Conservation (phyloP, 179 eudicot genomes). For the Silene noctiflora region DNA sequence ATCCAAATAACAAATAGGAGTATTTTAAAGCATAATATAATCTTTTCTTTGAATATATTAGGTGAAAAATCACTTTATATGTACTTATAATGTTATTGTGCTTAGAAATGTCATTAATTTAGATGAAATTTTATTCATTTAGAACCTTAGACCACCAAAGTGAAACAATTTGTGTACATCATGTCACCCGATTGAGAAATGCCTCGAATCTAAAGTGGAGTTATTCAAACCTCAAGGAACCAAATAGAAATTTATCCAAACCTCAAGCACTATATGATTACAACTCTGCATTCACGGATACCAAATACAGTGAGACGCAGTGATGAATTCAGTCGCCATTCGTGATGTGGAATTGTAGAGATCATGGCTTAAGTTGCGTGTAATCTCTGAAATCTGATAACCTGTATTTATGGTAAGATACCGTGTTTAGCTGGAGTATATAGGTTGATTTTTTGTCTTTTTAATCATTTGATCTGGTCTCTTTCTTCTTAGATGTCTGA, state of each 20-base stretch:
- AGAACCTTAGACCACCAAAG: background rate
- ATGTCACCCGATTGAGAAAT: too few species aligned
- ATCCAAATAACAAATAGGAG: background rate
- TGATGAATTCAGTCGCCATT: background rate
- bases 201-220: background rate
- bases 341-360: background rate
- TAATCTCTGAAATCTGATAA: background rate
- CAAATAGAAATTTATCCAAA: background rate
- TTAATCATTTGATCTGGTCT: slow-evolving; percentile 9
- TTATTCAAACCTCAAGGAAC: background rate
- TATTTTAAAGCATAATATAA: background rate
- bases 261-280: background rate
- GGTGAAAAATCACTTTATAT: background rate
- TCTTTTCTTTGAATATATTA: too few species aligned
- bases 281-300: background rate
- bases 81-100: background rate
- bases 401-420: background rate
- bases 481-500: background rate
- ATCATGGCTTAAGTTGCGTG: background rate
- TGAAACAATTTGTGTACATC: too few species aligned
- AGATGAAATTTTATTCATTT: background rate
- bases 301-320: slow-evolving; percentile 3
- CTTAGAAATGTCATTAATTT: background rate
- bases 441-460: slow-evolving; percentile 1
- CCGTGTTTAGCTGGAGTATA: background rate